Evolutionary conservation across 805 yeast genomes (phyloP).

Genomic region (Sporopachydermia quercuum): DNA sequence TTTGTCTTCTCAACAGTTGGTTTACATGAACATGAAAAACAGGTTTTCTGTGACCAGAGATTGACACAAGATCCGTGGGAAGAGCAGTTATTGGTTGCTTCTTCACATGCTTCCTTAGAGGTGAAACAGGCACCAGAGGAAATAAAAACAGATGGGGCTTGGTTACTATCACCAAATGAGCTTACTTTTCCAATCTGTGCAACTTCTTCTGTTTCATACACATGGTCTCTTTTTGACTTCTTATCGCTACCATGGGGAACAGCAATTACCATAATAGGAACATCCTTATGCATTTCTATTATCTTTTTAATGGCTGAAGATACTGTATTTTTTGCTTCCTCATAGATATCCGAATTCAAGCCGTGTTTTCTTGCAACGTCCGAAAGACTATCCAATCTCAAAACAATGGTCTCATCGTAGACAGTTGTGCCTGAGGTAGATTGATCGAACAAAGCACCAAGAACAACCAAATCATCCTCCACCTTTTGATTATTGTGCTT

Average conservation of each 20-base stretch:
- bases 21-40: constrained; percentile 20
- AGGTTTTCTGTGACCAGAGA: constrained; percentile 11
- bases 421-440: background rate
- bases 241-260: constrained; percentile 5
- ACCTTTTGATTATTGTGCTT: no score
- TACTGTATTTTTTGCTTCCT: background rate
- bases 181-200: constrained; percentile 3
- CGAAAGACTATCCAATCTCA: background rate
- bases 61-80: constrained; percentile 23
- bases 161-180: constrained; percentile 5
- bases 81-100: constrained; percentile 19
- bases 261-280: constrained; percentile 6
- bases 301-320: constrained; percentile 4
- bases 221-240: constrained; percentile 4
- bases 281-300: constrained; percentile 2
- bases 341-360: background rate
- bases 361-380: background rate
- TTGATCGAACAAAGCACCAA: constrained; percentile 1
- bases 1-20: constrained; percentile 14
- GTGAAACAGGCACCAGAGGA: constrained; percentile 8
- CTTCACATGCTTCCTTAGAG: constrained; percentile 18
- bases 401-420: background rate
- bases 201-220: no score
- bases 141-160: background rate
- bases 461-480: constrained; percentile 3